Base-by-base conservation (phyloP, 192 early-diverging fungal genomes). In the Backusella tuberculispora region DNA sequence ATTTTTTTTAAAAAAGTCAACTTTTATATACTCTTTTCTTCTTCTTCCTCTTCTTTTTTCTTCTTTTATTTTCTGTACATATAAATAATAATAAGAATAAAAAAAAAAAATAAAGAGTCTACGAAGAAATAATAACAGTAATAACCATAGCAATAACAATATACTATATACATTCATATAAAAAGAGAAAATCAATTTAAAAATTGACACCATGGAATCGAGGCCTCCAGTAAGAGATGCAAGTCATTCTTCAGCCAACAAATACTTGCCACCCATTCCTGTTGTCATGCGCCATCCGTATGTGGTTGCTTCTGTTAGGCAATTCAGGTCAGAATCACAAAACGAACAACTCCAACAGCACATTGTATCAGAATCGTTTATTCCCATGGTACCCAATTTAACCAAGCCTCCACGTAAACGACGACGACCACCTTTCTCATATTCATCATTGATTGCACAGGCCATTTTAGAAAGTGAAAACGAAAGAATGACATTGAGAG, bases 361-460 rank as follows among this genome's bases (percentile, higher is more conserved):
- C 43, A 76, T 82, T 63, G 71, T 78, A 40, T 82, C 81, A 2
- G 81, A 82, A 68, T 74, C 76, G 3, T 82, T 82, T 46, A 76
- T 82, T 42, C 77, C 81, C 7, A 74, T 82, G 50, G 56, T 71
- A 21, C 81, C 81, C 24, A 63, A 73, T 56, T 21, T 72, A 17
- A 71, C 42, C 12, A 75, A 72, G 66, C 69, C 63, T 43, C 69
- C 76, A 56, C 50, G 76, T 37, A 72, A 69, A 53, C 73, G 82
- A 65, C 53, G 80, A 29, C 56, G 77, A 41, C 96, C 96, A 13
- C 84, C 93, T n/a, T 89, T 91, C 65, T 92, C 94, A 2, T 97
- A 97, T 80, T 90, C 93, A 0, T 88, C 87, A 1, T 77, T 98
- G 6, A 95, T 98, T 56, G 89, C 91, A 0, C 90, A 97, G 63